Evolutionary conservation across 2,329 filamentous ascomycete species (phyloP).

Genomic region (Fusarium verrucosum): DNA sequence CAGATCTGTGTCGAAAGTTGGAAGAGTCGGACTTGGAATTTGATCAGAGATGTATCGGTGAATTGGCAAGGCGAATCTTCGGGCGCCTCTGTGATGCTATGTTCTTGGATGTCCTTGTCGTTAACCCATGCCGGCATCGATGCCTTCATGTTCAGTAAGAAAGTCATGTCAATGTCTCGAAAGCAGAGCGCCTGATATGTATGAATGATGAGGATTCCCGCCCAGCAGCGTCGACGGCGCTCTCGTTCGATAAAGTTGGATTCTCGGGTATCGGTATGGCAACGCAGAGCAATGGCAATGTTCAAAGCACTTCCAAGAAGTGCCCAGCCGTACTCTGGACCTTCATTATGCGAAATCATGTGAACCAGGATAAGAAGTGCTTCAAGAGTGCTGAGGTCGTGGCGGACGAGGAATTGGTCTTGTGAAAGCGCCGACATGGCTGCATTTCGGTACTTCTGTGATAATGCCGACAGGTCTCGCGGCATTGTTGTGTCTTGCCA

Average conservation of each 20-base stretch:
- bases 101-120: background rate
- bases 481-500: conserved; percentile 7
- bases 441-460: background rate
- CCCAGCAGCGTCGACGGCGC: background rate
- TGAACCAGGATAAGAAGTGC: conserved; percentile 9
- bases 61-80: background rate
- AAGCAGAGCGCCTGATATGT: conserved; percentile 8
- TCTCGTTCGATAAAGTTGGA: background rate
- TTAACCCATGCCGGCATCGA: conserved; percentile 11
- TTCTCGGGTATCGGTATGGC: background rate
- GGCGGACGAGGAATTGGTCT: background rate
- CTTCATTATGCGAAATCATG: conserved; percentile 11
- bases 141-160: conserved; percentile 12
- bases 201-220: background rate
- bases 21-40: conserved; percentile 2
- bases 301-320: conserved; percentile 12
- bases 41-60: background rate
- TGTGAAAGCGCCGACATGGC: conserved; percentile 7
- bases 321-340: conserved; percentile 7
- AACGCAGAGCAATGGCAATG: background rate
- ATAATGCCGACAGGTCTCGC: rapidly evolving
- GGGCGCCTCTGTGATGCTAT: background rate
- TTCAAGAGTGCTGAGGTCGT: background rate
- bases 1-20: background rate
- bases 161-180: conserved; percentile 6